Conservation (phyloP, 1,284 basidiomycete genomes). For the Volvariella volvacea region DNA sequence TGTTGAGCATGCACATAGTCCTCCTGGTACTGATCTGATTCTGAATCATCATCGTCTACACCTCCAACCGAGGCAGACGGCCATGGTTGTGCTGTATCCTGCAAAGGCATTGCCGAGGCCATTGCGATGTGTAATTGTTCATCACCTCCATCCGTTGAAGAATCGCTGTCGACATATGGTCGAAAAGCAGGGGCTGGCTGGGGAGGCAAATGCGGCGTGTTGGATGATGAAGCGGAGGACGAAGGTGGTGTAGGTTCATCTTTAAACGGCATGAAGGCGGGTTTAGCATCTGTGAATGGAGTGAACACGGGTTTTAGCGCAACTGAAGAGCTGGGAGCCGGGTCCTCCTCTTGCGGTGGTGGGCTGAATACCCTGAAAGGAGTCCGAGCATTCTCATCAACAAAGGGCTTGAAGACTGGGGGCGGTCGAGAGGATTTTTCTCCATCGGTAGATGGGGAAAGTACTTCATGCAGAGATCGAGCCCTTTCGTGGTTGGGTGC, state of each 20-base stretch:
- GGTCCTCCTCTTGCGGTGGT: conserved; percentile 23
- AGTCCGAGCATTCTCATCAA: conserved; percentile 41
- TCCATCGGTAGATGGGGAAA: conserved; percentile 12
- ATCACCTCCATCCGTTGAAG: conserved; percentile 11
- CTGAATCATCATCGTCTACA: conserved; percentile 27
- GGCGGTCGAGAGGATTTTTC: conserved; percentile 14
- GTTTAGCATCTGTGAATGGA: conserved; percentile 30
- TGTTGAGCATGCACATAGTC: conserved; percentile 22
- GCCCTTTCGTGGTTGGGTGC: conserved; percentile 34
- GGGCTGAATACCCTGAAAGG: conserved; percentile 71
- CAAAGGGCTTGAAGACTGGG: conserved; percentile 42
- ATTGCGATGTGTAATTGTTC: conserved; percentile 7
- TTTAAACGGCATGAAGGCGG: conserved; percentile 25
- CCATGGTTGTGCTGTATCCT: conserved; percentile 13
- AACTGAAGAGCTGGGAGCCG: neutral
- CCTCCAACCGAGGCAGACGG: conserved; percentile 16
- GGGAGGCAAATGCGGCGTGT: neutral
- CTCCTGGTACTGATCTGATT: conserved; percentile 21
- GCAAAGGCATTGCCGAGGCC: conserved; percentile 7
- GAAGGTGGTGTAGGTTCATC: conserved; percentile 19
- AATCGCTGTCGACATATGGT: conserved; percentile 20
- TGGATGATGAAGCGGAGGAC: neutral
- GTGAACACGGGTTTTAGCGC: conserved; percentile 9
- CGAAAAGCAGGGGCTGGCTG: conserved; percentile 20
- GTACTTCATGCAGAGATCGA: conserved; percentile 33